phyloP scores from a whole-genome alignment of 169 alveolate genomes.

The Cryptosporidium sp. region DNA sequence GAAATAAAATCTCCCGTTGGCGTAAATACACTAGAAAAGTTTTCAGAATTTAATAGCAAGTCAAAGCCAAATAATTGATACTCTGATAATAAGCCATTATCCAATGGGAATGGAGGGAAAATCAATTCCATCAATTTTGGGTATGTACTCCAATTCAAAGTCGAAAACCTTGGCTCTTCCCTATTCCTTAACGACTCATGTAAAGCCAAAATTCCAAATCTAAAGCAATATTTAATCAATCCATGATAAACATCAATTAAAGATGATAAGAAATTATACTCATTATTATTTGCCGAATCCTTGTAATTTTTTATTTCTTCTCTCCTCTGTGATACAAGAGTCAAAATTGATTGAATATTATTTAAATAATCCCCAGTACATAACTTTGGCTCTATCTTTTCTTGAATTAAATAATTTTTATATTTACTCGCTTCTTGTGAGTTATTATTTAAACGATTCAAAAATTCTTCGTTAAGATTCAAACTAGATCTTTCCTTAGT shows the following conservation, averaged over 20 bases:
- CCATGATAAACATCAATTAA: background rate
- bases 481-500: too few relatives aligned
- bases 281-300: too few relatives aligned
- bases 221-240: background rate
- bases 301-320: background rate
- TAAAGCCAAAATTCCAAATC: conserved; percentile 1
- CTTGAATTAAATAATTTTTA: background rate
- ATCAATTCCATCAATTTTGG: background rate
- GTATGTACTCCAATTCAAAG: background rate
- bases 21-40: background rate
- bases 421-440: too few relatives aligned
- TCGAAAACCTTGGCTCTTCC: background rate
- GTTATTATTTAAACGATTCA: too few relatives aligned
- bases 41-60: background rate
- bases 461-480: too few relatives aligned
- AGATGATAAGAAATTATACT: background rate
- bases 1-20: background rate
- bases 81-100: background rate
- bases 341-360: background rate
- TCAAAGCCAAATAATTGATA: conserved; percentile 12
- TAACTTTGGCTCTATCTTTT: background rate
- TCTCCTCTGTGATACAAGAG: too few relatives aligned
- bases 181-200: background rate
- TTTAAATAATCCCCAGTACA: too few relatives aligned
- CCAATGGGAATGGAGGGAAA: conserved; percentile 24